Conservation (phyloP, 257 asterid genomes). For the Lycium barbarum region DNA sequence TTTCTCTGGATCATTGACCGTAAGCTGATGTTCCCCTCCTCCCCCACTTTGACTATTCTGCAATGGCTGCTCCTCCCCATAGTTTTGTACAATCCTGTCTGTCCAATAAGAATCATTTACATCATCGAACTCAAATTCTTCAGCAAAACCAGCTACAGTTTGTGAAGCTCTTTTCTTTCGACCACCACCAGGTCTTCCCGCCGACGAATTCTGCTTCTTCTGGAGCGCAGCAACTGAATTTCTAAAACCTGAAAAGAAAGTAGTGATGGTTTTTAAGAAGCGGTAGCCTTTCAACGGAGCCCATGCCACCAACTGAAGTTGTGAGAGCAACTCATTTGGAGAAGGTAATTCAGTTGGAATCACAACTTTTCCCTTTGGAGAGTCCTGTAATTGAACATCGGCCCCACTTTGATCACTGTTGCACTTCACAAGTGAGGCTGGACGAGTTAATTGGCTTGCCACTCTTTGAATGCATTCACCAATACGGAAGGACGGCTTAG, state of each 20-base stretch:
- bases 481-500: constrained; percentile 82
- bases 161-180: constrained; percentile 63
- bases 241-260: constrained; percentile 71
- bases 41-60: constrained; percentile 54
- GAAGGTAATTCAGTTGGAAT: constrained; percentile 58
- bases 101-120: constrained; percentile 89
- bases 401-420: constrained; percentile 42
- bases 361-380: constrained; percentile 44
- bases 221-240: constrained; percentile 59
- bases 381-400: constrained; percentile 48
- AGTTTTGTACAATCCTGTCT: constrained; percentile 80
- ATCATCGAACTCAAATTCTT: constrained; percentile 92
- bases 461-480: constrained; percentile 95
- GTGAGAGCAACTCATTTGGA: constrained; percentile 63
- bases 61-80: constrained; percentile 66
- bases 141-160: constrained; percentile 55
- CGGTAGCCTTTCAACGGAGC: constrained; percentile 58
- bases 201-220: constrained; percentile 32
- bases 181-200: constrained; percentile 40
- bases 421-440: constrained; percentile 56
- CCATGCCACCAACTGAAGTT: constrained; percentile 67
- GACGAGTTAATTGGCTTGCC: constrained; percentile 87
- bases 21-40: constrained; percentile 40
- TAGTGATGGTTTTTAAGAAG: constrained; percentile 37
- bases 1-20: constrained; percentile 46